Evolutionary conservation across 73 alveolate genomes (phyloP).

Genomic region (Paramecium sexaurelia): DNA sequence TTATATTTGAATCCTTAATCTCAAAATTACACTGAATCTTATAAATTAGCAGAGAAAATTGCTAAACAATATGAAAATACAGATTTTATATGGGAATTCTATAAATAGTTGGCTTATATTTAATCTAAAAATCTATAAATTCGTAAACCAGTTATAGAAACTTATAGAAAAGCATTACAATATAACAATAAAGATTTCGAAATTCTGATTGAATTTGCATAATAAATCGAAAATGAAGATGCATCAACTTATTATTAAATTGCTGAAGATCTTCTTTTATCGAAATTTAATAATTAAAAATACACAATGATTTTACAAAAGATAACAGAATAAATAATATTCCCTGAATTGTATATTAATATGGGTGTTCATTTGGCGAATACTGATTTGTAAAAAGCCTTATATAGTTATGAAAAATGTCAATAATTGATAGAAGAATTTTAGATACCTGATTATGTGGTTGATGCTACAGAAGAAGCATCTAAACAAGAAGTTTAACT

Average conservation of each 20-base stretch:
- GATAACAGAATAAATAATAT: conserved; percentile 25
- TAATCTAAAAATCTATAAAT: not conserved
- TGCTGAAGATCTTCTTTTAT: conserved; percentile 10
- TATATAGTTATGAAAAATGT: conserved; percentile 30
- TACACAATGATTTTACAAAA: not conserved
- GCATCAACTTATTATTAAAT: not conserved
- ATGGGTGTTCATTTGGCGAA: conserved; percentile 25
- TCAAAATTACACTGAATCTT: conserved; percentile 22
- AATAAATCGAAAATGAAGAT: conserved; percentile 37
- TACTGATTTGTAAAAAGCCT: not conserved
- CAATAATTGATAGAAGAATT: not conserved
- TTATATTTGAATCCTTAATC: not conserved
- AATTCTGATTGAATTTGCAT: conserved; percentile 33
- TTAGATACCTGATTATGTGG: conserved; percentile 50
- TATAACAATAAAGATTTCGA: conserved; percentile 24
- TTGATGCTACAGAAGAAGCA: conserved; percentile 35
- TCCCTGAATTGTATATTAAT: conserved; percentile 52
- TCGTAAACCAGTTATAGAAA: not conserved
- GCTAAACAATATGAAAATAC: conserved; percentile 7
- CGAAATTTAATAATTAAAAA: not conserved
- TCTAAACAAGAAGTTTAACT: conserved; percentile 31
- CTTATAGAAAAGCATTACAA: conserved; percentile 31
- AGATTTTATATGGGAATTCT: not conserved
- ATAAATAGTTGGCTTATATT: not conserved
- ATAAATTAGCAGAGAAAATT: conserved; percentile 12